phyloP scores from a whole-genome alignment of 306 rosid species.

The Sindora glabra region DNA sequence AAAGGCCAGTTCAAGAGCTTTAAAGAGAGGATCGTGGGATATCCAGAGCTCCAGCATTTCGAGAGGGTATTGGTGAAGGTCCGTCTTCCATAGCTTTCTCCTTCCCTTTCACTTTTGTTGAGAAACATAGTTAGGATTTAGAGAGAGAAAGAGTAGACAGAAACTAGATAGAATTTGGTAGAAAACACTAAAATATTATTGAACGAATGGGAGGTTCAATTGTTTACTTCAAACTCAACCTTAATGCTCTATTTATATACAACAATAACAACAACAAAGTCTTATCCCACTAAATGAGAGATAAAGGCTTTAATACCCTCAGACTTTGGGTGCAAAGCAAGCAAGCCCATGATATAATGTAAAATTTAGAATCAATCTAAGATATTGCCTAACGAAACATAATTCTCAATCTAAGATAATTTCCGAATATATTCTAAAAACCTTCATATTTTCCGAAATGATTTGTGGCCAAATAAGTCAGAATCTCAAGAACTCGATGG shows the following conservation, averaged over 20 bases:
- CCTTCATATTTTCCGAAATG: constrained; percentile 31
- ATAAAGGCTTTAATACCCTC: too few species aligned
- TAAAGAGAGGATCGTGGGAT: constrained; percentile 64
- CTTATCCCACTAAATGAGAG: too few species aligned
- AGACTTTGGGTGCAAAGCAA: background rate
- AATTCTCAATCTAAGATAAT: too few species aligned
- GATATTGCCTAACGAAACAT: too few species aligned
- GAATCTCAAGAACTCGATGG: constrained; percentile 82
- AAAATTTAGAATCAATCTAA: too few species aligned
- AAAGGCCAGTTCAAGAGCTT: constrained; percentile 79
- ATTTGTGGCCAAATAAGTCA: constrained; percentile 76
- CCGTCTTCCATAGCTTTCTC: constrained; percentile 43
- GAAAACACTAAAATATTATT: constrained; percentile 41
- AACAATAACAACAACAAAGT: constrained; percentile 7
- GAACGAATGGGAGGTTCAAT: too few species aligned
- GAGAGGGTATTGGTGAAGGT: constrained; percentile 20
- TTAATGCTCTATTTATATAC: too few species aligned
- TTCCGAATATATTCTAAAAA: too few species aligned
- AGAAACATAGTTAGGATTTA: too few species aligned
- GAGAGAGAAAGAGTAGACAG: constrained; percentile 25
- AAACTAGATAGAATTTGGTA: constrained; percentile 50
- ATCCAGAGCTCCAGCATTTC: constrained; percentile 32
- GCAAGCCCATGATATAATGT: background rate
- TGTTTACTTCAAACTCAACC: too few species aligned
- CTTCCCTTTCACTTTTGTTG: constrained; percentile 52